Conservation (phyloP, 139 green algal genomes). For the Haematococcus lacustris region DNA sequence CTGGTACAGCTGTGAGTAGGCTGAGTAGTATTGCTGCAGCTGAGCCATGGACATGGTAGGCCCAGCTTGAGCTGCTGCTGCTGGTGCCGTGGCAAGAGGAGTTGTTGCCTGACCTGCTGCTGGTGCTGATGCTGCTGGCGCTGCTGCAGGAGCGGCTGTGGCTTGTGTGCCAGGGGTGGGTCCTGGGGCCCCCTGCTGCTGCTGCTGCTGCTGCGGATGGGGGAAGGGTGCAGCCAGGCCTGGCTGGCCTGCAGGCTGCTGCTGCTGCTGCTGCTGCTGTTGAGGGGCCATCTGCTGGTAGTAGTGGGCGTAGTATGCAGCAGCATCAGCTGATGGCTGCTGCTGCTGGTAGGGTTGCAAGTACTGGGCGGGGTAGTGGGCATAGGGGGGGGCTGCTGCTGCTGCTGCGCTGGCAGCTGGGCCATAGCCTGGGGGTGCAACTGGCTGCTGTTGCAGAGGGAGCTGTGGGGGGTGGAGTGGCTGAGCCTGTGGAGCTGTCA, state of each 20-base stretch:
- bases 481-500: not conserved
- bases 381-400: conserved; percentile 1
- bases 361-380: not conserved
- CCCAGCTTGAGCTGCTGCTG: not conserved
- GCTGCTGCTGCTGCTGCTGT: not conserved
- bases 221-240: not conserved
- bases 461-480: not conserved
- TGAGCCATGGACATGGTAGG: conserved; percentile 3
- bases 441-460: not conserved
- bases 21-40: conserved; percentile 15
- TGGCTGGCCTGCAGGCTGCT: not conserved
- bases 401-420: not conserved
- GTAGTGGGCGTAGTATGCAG: not conserved
- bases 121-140: not conserved
- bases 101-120: not conserved
- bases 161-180: too few relatives aligned
- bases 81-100: not conserved
- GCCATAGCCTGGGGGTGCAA: not conserved
- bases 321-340: not conserved
- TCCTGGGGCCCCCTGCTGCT: too few relatives aligned
- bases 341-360: not conserved
- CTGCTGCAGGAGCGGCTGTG: not conserved
- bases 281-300: not conserved
- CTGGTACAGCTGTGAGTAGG: conserved; percentile 13
- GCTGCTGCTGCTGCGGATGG: too few relatives aligned